Percentiles rank a stretch among this genome's conserved stretches.
Conservation (phyloP, 139 green algal genomes). For the Tetradesmus lagerheimii region DNA sequence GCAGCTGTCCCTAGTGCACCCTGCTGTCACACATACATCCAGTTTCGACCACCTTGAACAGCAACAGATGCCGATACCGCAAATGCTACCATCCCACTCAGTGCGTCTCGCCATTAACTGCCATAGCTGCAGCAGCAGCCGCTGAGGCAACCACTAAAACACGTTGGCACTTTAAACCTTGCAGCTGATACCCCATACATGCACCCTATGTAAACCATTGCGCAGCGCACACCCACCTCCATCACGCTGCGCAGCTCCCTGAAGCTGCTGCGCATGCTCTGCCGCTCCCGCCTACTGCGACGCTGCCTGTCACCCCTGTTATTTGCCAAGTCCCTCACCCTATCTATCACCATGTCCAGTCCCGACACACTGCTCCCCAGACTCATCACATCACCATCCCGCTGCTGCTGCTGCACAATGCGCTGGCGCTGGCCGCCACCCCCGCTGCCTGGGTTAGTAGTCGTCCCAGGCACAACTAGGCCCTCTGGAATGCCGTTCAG, state of each 20-base stretch:
- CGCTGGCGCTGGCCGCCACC: neutral
- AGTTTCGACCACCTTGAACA: no score
- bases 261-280: slow-evolving; percentile 66
- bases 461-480: neutral
- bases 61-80: no score
- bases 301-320: slow-evolving; percentile 74
- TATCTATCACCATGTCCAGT: slow-evolving; percentile 70
- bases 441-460: neutral
- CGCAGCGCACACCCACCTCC: no score
- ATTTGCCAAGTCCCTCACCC: slow-evolving; percentile 79
- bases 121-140: no score
- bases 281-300: slow-evolving; percentile 70
- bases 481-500: neutral
- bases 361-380: slow-evolving; percentile 36
- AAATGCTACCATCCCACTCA: no score
- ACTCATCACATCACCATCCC: slow-evolving; percentile 24
- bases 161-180: no score
- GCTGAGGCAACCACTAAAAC: no score
- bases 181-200: neutral
- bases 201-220: no score
- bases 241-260: slow-evolving; percentile 58
- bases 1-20: no score
- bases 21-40: no score
- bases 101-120: no score
- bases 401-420: neutral